Base-by-base conservation (phyloP, 352 stramenopile genomes). In the Elongisporangium anandrum region DNA sequence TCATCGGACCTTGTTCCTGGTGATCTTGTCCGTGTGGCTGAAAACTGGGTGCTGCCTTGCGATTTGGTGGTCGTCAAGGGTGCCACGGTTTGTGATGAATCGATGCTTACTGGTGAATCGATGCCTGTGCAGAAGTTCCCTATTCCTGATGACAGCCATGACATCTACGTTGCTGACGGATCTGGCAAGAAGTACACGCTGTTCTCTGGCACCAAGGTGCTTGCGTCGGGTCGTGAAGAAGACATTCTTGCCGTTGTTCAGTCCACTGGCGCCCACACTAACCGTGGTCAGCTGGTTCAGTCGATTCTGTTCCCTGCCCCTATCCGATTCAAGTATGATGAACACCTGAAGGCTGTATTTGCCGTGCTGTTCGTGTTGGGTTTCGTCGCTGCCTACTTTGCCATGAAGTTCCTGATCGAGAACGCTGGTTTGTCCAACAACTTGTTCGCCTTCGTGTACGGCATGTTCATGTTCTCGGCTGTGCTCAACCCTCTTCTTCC, bases 321-420 rank as follows among this genome's bases (percentile, higher is more conserved):
- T 7, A 87, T 96, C 61, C 74, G 87, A 55, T 97, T 97, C 73
- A 96, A 97, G 73, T 97, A 96, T 68, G 86, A 97, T 57, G 75
- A 91, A 26, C 87, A 97, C 69, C 73, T 97, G 8, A 86, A 91
- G 60, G 75, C 79, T 5, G 80, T 97, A 17, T 77, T 96, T 49
- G 54, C 69, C 26, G 83, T 96, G 58, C 67, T 97, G n/a, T 77
- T 94, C 24, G 47, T 86, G 21, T 82, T 93, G 54, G 85, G 79
- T n/a, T 66, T 92, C 22, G 68, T 97, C 50, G 68, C 79, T 24
- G 77, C 88, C 5, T 84, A 78, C 56, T 71, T 91, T 52, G 77
- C 79, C n/a, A 85, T 92, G 77, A 79, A 77, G 54, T 85, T 94
- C 57, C 65, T 89, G 39, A 86, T 81, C 54, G 70, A 75, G 53